Conservation (phyloP, 306 rosid species). For the Luffa aegyptiaca region DNA sequence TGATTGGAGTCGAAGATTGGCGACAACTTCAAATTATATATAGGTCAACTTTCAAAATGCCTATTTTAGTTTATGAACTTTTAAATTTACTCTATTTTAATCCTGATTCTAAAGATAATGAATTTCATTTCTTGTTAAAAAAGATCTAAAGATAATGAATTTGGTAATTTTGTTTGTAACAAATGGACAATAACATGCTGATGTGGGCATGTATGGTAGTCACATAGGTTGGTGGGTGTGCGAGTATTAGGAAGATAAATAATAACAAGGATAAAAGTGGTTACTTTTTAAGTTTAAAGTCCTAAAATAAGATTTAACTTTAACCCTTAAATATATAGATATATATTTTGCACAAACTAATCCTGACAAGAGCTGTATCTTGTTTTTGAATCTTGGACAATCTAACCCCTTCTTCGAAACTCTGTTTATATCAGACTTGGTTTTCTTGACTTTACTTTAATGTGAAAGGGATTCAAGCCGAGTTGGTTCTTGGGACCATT, state of each 20-base stretch:
- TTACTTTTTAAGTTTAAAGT: background rate
- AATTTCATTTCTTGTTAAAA: too few species aligned
- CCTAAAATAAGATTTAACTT: background rate
- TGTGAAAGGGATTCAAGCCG: conserved; percentile 71
- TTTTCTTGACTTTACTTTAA: background rate
- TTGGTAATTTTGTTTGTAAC: background rate
- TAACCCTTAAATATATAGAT: background rate
- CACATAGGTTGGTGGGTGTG: background rate
- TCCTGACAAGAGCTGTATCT: background rate
- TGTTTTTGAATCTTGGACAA: background rate
- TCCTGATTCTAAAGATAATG: background rate
- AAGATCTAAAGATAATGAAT: too few species aligned
- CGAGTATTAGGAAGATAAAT: background rate
- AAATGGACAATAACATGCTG: background rate
- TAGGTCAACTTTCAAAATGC: too few species aligned
- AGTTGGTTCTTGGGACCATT: conserved; percentile 66
- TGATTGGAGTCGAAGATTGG: background rate
- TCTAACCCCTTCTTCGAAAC: background rate
- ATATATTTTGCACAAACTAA: background rate
- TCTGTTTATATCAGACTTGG: background rate
- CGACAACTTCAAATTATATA: too few species aligned
- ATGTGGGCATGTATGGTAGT: background rate
- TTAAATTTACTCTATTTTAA: background rate
- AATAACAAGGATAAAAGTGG: background rate
- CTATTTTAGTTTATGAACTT: too few species aligned